A percentile compares a stretch with the other conserved stretches of the same genome.
phyloP scores from a whole-genome alignment of 2,329 filamentous ascomycete species.

The Pyrenophora seminiperda region DNA sequence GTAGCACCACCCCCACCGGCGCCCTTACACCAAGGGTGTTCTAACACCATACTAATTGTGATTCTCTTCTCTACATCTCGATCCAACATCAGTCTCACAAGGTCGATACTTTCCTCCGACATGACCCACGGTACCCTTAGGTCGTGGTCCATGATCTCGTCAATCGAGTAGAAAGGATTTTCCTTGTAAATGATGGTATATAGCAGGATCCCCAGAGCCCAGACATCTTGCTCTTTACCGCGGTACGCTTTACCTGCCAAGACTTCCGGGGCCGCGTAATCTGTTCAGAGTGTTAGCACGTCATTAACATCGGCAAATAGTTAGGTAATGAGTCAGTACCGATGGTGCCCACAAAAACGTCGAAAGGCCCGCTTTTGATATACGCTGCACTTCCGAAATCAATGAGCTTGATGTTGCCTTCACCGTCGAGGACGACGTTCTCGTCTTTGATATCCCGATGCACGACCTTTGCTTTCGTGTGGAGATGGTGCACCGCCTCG shows the following conservation, averaged over 20 bases:
- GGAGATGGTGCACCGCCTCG: slow-evolving; percentile 85
- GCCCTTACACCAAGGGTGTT: slow-evolving; percentile 77
- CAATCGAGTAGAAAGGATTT: slow-evolving; percentile 98
- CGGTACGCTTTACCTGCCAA: slow-evolving; percentile 88
- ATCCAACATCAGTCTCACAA: slow-evolving; percentile 90
- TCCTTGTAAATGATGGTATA: slow-evolving; percentile 99
- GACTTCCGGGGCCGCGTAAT: slow-evolving; percentile 98
- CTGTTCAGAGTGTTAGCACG: slow-evolving; percentile 54
- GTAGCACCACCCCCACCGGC: slow-evolving; percentile 7
- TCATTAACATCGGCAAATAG: background rate
- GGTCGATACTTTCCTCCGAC: slow-evolving; percentile 89
- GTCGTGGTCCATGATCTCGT: slow-evolving; percentile 98
- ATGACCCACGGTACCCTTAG: slow-evolving; percentile 86
- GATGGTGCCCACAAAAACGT: slow-evolving; percentile 98
- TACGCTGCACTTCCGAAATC: slow-evolving; percentile 98
- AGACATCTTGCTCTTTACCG: slow-evolving; percentile 97
- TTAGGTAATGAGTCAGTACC: slow-evolving; percentile 62
- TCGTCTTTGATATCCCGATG: slow-evolving; percentile 99
- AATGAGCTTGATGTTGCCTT: slow-evolving; percentile 94
- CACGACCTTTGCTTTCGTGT: slow-evolving; percentile 87
- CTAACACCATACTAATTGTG: slow-evolving; percentile 84
- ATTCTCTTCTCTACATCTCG: slow-evolving; percentile 82
- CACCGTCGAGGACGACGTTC: slow-evolving; percentile 93
- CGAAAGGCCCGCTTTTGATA: slow-evolving; percentile 97
- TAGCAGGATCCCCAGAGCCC: slow-evolving; percentile 93